These are phyloP conservation scores for Yamagishiella unicocca DNA, from an alignment of 139 green algal genomes.

Conservation along the genomic window DNA sequence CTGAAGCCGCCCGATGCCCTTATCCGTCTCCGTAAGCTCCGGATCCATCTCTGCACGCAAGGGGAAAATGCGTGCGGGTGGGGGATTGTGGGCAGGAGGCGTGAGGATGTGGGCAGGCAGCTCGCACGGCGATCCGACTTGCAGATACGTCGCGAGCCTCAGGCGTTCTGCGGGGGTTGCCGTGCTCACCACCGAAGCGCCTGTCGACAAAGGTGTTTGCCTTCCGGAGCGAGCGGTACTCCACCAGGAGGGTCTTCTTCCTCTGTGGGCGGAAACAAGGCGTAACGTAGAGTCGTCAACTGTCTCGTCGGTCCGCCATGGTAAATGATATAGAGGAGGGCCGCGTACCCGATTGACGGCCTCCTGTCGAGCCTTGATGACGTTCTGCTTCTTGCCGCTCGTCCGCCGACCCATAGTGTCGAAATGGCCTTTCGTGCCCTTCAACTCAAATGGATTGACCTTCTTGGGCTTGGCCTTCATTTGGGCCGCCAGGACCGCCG, in stretches of 20 bases:
- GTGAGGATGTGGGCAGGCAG: background rate
- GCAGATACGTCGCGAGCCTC: too few species aligned
- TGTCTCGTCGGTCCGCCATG: too few species aligned
- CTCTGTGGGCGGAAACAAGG: conserved; percentile 62
- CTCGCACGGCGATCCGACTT: background rate
- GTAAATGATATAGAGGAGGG: too few species aligned
- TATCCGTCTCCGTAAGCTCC: conserved; percentile 84
- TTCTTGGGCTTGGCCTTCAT: conserved; percentile 46
- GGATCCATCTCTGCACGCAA: conserved; percentile 84
- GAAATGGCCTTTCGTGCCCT: conserved; percentile 66
- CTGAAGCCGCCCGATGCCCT: conserved; percentile 87
- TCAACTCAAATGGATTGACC: conserved; percentile 70
- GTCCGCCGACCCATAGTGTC: conserved; percentile 58
- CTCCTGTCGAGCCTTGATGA: conserved; percentile 63
- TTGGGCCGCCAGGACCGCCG: conserved; percentile 23
- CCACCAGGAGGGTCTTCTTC: conserved; percentile 93
- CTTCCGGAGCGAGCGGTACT: conserved; percentile 90
- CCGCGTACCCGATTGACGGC: conserved; percentile 66
- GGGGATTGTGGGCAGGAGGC: background rate
- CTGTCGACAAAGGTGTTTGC: conserved; percentile 94
- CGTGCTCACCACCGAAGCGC: conserved; percentile 89
- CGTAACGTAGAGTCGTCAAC: background rate
- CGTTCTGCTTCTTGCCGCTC: conserved; percentile 61
- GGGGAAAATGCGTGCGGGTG: background rate
- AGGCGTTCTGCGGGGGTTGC: background rate